Conservation (phyloP, 208 protist species). For the Acanthamoeba sp. region DNA sequence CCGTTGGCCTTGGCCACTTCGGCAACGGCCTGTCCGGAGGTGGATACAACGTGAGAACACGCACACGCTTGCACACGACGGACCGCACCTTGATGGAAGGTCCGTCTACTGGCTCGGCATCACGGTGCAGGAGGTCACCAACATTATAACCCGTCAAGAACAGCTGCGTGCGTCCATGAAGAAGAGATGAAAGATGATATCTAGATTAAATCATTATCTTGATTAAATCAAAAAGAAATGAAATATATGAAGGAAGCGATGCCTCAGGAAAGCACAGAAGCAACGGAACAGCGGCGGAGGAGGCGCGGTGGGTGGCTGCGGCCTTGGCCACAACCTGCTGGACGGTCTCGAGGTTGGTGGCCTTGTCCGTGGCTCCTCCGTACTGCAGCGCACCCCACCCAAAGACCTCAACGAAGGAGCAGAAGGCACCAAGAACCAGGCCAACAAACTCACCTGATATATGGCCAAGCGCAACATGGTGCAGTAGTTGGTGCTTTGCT, state of each 20-base stretch:
- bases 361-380: neutral
- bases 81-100: neutral
- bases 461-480: neutral
- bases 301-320: neutral
- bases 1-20: neutral
- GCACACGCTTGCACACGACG: neutral
- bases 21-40: neutral
- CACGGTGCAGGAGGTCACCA: neutral
- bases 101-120: neutral
- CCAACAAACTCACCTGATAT: neutral
- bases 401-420: no score
- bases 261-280: constrained; percentile 24
- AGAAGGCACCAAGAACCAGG: no score
- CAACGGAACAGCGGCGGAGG: neutral
- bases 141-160: constrained; percentile 56
- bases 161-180: neutral
- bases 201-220: neutral
- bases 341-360: neutral
- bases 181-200: neutral
- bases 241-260: neutral
- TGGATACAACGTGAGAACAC: no score
- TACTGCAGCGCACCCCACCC: neutral
- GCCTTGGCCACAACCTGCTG: neutral
- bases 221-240: neutral
- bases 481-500: neutral